These are phyloP conservation scores for Wolfiporia cocos DNA, from an alignment of 1,284 basidiomycete genomes.

Conservation along the genomic window DNA sequence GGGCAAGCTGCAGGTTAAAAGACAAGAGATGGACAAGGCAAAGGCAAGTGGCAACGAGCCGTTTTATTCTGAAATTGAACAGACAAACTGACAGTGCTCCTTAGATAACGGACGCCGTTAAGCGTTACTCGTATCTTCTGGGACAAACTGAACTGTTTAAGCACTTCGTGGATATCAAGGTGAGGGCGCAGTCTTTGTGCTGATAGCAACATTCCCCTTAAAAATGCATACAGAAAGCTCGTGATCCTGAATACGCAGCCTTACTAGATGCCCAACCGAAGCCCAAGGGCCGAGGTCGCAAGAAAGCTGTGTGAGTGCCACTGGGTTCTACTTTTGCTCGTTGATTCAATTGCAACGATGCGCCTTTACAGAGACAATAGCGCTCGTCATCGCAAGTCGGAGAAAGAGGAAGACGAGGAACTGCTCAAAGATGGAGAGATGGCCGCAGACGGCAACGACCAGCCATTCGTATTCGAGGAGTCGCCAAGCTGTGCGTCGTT, in stretches of 20 bases:
- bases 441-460: slow-evolving; percentile 75
- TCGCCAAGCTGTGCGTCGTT: slow-evolving; percentile 75
- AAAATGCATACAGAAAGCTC: slow-evolving; percentile 58
- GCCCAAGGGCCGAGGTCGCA: slow-evolving; percentile 75
- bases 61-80: slow-evolving; percentile 1
- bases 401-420: slow-evolving; percentile 98
- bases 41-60: slow-evolving; percentile 42
- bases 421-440: slow-evolving; percentile 83
- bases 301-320: slow-evolving; percentile 62
- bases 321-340: not conserved
- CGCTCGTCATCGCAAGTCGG: slow-evolving; percentile 87
- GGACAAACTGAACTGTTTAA: slow-evolving; percentile 96
- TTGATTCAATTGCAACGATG: slow-evolving; percentile 6
- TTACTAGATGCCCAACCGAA: slow-evolving; percentile 83
- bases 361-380: slow-evolving; percentile 53
- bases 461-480: slow-evolving; percentile 89
- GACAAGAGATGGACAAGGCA: slow-evolving; percentile 78
- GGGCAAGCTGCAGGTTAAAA: slow-evolving; percentile 56
- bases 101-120: slow-evolving; percentile 91
- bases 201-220: no score
- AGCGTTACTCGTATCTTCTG: slow-evolving; percentile 90
- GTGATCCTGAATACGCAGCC: slow-evolving; percentile 92
- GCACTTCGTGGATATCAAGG: slow-evolving; percentile 95
- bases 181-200: no score
- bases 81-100: not conserved